Conservation (phyloP, 495 filamentous ascomycete genomes). For the Hapsidospora chrysogenum region DNA sequence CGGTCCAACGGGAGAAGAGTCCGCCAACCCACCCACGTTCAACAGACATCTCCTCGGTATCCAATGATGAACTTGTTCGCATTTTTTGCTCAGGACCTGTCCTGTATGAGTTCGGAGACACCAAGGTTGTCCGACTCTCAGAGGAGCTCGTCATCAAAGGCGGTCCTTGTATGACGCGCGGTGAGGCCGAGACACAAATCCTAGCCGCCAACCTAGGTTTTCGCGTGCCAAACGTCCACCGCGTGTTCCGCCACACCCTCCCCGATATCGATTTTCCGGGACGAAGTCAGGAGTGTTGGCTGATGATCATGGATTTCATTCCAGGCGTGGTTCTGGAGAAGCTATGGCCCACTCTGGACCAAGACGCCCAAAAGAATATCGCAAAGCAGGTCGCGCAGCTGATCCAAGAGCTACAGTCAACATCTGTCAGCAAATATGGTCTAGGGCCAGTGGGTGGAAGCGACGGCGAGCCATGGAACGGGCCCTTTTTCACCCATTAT, state of each 20-base stretch:
- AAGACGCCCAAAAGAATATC: not conserved
- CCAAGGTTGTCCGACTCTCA: not conserved
- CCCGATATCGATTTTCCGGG: not conserved
- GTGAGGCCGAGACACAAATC: not conserved
- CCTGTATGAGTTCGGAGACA: not conserved
- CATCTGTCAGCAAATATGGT: not conserved
- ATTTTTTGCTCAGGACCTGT: not conserved
- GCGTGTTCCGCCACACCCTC: not conserved
- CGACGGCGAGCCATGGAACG: not conserved
- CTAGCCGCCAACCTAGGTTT: not conserved
- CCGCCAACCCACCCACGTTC: not conserved
- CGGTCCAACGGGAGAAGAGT: not conserved
- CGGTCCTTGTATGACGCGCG: not conserved
- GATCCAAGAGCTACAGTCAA: not conserved
- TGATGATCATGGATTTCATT: not conserved
- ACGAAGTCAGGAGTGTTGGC: not conserved
- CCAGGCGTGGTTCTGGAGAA: not conserved
- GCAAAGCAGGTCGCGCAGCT: not conserved
- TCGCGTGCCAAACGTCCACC: not conserved
- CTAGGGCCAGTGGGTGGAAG: not conserved
- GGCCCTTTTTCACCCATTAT: not conserved
- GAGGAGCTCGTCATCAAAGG: not conserved
- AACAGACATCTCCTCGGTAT: not conserved
- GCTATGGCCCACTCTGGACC: not conserved
- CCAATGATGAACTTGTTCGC: not conserved